Base-by-base conservation (phyloP, 2,329 filamentous ascomycete species). In the Colletotrichum coccodes region DNA sequence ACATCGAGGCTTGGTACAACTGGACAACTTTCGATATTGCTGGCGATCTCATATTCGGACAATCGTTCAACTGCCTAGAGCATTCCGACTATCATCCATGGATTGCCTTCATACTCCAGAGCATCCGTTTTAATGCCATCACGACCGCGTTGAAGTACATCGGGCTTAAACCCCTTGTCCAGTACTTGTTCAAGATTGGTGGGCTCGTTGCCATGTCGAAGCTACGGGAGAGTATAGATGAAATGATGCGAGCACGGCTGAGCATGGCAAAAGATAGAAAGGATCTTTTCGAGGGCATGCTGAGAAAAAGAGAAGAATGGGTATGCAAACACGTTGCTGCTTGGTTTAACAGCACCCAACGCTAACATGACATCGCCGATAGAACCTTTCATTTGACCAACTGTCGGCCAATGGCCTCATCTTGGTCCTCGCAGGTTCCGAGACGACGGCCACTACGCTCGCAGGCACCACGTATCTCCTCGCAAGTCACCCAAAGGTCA, bases 391-490 rank as follows among this genome's bases (percentile, higher is more conserved):
- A 0, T 64, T 71, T 3, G 65, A 69, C 2, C 26, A 68, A 14
- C 60, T 76, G 1, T 42, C 59, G 2, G 60, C 57, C 12, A 76
- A 71, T 6, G 59, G 71, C 4, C 60, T 72, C 0, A 57, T 69
- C 1, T 46, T 80, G 1, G 72, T 79, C 11, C 21, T 77, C 7
- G 84, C 80, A 0, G 84, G 84, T 0, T 80, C 77, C 5, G 83
- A 86, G 61, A 86, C 84, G 0, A 85, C 83, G 0, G 83, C 83
- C 0, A 83, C 83, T 0, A 73, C 79, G 3, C 73, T 86, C 3
- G 73, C 77, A 0, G 84, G 83, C 2, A 73, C 76, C 0, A 83
- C 82, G 0, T 85, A 79, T 60, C 75, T 82, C 0, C 74, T 87
- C 3, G 61, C 74, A 0, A 74, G 42, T 2, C 76, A 81, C 36